A percentile compares a stretch with the other conserved stretches of the same genome.
Evolutionary conservation across 257 asterid species (phyloP).

Genomic region (Osmanthus fragrans): DNA sequence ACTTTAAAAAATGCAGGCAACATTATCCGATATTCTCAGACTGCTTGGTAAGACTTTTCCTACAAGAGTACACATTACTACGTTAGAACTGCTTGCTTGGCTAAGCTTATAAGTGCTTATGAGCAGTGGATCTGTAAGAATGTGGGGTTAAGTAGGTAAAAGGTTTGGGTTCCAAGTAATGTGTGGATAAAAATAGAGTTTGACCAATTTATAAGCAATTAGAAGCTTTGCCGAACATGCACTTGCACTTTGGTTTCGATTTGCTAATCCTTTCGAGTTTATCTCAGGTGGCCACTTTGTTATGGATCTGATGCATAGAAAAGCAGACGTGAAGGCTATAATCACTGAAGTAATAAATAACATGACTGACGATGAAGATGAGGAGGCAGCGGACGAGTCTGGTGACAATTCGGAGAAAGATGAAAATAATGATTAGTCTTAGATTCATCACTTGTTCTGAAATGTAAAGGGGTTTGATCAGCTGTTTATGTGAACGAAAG

Average conservation of each 20-base stretch:
- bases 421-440: slow-evolving; percentile 42
- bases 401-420: slow-evolving; percentile 49
- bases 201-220: not conserved
- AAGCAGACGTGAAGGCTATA: slow-evolving; percentile 74
- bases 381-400: slow-evolving; percentile 39
- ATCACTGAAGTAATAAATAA: slow-evolving; percentile 78
- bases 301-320: slow-evolving; percentile 64
- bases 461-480: not conserved
- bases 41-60: slow-evolving; percentile 64
- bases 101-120: not conserved
- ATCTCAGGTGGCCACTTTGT: slow-evolving; percentile 62
- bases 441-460: slow-evolving; percentile 22
- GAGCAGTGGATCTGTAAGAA: not conserved
- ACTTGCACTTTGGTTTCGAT: not conserved
- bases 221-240: not conserved
- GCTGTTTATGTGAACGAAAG: slow-evolving; percentile 1
- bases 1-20: slow-evolving; percentile 60
- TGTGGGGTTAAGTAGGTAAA: not conserved
- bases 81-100: not conserved
- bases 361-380: slow-evolving; percentile 90
- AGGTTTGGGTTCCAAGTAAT: no score
- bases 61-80: not conserved
- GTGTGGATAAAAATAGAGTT: no score
- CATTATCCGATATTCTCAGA: slow-evolving; percentile 79
- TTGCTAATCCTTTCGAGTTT: slow-evolving; percentile 19